Evolutionary conservation across 768 basidiomycete species (phyloP), one percentile per base, ranked within the genome.

Genomic region (Amanita rimosa): DNA sequence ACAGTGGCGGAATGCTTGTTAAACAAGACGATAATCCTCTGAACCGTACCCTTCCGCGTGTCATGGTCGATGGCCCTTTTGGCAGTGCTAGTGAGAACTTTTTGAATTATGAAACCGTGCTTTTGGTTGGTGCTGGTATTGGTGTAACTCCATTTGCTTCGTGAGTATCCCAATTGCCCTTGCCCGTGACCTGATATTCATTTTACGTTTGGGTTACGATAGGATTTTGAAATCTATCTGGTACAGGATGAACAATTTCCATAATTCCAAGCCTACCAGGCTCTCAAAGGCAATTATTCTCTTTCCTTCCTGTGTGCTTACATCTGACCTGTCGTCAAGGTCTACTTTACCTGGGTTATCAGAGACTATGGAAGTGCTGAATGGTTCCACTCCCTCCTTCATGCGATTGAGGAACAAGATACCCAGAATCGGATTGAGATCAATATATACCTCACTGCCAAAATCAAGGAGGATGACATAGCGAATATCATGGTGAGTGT

Each of bases 21-120:
- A 77, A 78, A 26, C 66, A 64, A 39, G 60, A 69, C 14, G 76
- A 76, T 60, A 76, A 78, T 2, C 75, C 83, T 0, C 52, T 90
- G 49, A 84, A 83, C 62, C 74, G 81, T 33, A 70, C 83, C 6
- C 75, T 97, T 3, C 94, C 94, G 8, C 81, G 94, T 51, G 73
- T 97, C 58, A 96, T 96, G 93, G 78, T 97, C 44, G 94, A 97
- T 58, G 94, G 93, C 13, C 94, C 94, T 4, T 97, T 96, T 60
- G 94, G 94, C 11, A 83, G 79, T 52, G 91, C 94, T 7, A 83
- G 81, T 36, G 94, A 98, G 63, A 91, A 94, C 61, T 94, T 87
- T 61, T 70, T 88, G 61, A 91, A 90, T 48, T 93, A 79, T 55
- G 92, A 96, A 67, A 86, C 89, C 1, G 75, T 93, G 31, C 67